Evolutionary conservation across 805 yeast species (phyloP).

Genomic region (Priceomyces castillae): DNA sequence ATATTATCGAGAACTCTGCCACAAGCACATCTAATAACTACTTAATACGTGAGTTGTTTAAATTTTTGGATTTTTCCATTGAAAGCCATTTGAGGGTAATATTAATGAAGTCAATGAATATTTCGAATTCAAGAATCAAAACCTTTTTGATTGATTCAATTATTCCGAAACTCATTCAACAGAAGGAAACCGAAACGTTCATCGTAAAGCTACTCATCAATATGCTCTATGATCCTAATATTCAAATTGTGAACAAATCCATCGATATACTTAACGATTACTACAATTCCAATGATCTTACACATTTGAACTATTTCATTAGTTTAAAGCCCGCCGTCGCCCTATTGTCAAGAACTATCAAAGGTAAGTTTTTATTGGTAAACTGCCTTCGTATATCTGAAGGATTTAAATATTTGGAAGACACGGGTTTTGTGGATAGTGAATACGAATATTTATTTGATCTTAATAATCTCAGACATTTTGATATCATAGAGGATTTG

Average conservation of each 20-base stretch:
- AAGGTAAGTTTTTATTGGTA: constrained; percentile 50
- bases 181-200: constrained; percentile 41
- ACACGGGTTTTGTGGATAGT: constrained; percentile 55
- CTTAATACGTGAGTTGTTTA: constrained; percentile 55
- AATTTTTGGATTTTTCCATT: constrained; percentile 56
- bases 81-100: constrained; percentile 69
- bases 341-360: constrained; percentile 20
- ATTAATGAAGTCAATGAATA: constrained; percentile 60
- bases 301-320: constrained; percentile 51
- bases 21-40: constrained; percentile 39
- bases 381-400: constrained; percentile 60
- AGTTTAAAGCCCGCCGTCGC: constrained; percentile 53
- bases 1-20: constrained; percentile 54
- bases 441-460: constrained; percentile 71
- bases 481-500: constrained; percentile 44
- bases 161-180: constrained; percentile 36
- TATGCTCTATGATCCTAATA: constrained; percentile 66
- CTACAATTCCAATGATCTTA: constrained; percentile 23
- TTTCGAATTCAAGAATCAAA: constrained; percentile 52
- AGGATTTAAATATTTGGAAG: constrained; percentile 68
- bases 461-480: constrained; percentile 45
- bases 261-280: constrained; percentile 21
- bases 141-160: constrained; percentile 55
- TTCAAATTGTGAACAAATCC: constrained; percentile 17
- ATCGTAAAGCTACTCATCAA: constrained; percentile 55